Evolutionary conservation across 2,329 filamentous ascomycete genomes (phyloP).

Genomic region (Cryphonectria nitschkei): DNA sequence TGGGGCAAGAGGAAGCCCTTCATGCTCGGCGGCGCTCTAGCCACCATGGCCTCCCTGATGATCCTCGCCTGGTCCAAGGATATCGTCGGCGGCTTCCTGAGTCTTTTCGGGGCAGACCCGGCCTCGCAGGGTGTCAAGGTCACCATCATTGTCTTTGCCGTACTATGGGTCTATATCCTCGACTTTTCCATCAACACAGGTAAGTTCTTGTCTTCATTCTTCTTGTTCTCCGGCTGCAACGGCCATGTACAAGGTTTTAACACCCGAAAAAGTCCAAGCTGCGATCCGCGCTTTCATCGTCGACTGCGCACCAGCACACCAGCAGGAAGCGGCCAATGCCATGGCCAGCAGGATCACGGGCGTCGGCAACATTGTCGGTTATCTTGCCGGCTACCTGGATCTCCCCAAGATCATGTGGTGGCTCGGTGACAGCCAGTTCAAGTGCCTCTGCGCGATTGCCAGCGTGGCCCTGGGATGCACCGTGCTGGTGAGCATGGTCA

Average conservation of each 20-base stretch:
- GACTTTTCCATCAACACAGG: conserved; percentile 95
- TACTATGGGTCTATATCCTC: conserved; percentile 84
- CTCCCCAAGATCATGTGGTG: conserved; percentile 76
- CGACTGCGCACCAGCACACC: conserved; percentile 87
- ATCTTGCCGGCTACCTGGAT: conserved; percentile 82
- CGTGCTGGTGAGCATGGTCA: conserved; percentile 67
- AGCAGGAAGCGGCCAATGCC: conserved; percentile 91
- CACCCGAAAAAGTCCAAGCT: conserved; percentile 70
- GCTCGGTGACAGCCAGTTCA: conserved; percentile 87
- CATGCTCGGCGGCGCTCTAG: conserved; percentile 71
- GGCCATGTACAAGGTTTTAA: not conserved
- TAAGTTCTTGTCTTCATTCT: conserved; percentile 42
- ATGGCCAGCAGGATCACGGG: conserved; percentile 90
- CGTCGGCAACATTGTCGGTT: conserved; percentile 88
- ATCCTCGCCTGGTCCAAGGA: conserved; percentile 76
- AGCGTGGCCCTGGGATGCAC: conserved; percentile 73
- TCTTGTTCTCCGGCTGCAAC: no score
- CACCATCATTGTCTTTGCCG: conserved; percentile 75
- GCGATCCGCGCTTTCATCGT: conserved; percentile 91
- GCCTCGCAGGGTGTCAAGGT: conserved; percentile 67
- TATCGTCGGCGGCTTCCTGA: conserved; percentile 68
- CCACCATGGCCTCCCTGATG: conserved; percentile 70
- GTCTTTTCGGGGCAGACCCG: conserved; percentile 71
- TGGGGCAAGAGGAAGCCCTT: conserved; percentile 85
- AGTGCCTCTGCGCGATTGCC: conserved; percentile 86